A percentile compares a stretch with the other conserved stretches of the same genome.
These are phyloP conservation scores for Auxenochlorella pyrenoidosa DNA, from an alignment of 139 green algal species.

Conservation along the genomic window DNA sequence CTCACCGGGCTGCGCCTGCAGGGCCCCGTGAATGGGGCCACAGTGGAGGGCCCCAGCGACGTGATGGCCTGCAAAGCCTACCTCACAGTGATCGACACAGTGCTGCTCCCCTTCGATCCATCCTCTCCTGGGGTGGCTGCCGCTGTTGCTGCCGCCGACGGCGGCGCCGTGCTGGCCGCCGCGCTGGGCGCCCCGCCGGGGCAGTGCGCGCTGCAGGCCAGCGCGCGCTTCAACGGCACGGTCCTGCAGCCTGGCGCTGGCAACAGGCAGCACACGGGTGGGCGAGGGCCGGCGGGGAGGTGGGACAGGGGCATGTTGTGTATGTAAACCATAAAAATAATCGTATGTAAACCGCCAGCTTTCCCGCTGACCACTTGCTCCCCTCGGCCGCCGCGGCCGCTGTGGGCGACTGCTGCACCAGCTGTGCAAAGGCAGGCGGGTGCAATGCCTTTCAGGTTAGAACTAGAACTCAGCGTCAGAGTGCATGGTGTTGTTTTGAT, in stretches of 20 bases:
- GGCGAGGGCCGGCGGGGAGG: background rate
- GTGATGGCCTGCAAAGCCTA: slow-evolving; percentile 38
- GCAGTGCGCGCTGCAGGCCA: background rate
- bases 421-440: background rate
- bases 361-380: too few relatives aligned
- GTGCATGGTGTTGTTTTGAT: too few relatives aligned
- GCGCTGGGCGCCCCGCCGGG: background rate
- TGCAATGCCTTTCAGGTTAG: slow-evolving; percentile 9
- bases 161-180: background rate
- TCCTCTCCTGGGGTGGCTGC: background rate
- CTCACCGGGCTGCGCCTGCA: slow-evolving; percentile 21
- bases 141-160: background rate
- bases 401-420: slow-evolving; percentile 25
- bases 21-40: slow-evolving; percentile 12
- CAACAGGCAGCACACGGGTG: slow-evolving; percentile 14
- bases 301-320: too few relatives aligned
- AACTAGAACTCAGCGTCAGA: too few relatives aligned
- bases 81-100: slow-evolving; percentile 44
- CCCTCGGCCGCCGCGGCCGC: too few relatives aligned
- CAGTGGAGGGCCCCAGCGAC: slow-evolving; percentile 26
- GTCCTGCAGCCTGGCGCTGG: background rate
- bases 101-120: slow-evolving; percentile 32
- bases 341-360: too few relatives aligned
- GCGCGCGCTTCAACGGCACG: background rate
- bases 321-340: too few relatives aligned